Base-by-base conservation (phyloP, 129 eudicot species). In the Dittrichia graveolens region DNA sequence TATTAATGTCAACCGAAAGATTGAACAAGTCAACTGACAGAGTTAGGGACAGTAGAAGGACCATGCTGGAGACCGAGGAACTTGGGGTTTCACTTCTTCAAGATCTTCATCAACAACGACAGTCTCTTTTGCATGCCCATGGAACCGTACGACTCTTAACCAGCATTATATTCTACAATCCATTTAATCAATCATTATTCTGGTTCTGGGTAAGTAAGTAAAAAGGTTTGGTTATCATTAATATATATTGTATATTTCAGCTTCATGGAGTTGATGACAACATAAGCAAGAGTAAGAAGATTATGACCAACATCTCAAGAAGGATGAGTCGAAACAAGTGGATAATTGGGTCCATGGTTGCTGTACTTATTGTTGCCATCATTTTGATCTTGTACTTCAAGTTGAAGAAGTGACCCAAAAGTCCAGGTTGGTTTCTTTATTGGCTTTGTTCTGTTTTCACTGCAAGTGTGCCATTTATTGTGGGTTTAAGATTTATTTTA, bases 231-330 rank as follows among this genome's bases (percentile, higher is more conserved):
- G 5, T 6, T 13, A 5, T 37, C 7, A 15, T 35, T 12, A 48
- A 16, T 47, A 58, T 19, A 19, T 65, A 47, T 57, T 67, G 61
- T 45, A 60, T 60, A 34, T 76, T 75, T 40, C 82, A 87, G 94
- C 87, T 87, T 74, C 87, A 84, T 70, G 89, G 88, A 73, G 94
- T 87, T 52, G 94, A 87, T 78, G 88, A 82, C 79, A 85, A 81
- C 68, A 55, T 87, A 42, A 56, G 86, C 75, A 84, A 82, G 78
- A 87, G 89, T 62, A 87, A 87, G 70, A 87, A 82, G 74, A 78
- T 87, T 5, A 76, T 87, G 79, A 84, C 85, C 5, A 78, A 82
- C 53, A 87, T 85, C 64, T 84, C 94, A 43, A 83, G 84, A 62
- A 80, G 89, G 65, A 87, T 87, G 84, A 83, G 80, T 77, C 78